Evolutionary conservation across 2,329 filamentous ascomycete genomes (phyloP).

Genomic region (Sarocladiaceae sp.): DNA sequence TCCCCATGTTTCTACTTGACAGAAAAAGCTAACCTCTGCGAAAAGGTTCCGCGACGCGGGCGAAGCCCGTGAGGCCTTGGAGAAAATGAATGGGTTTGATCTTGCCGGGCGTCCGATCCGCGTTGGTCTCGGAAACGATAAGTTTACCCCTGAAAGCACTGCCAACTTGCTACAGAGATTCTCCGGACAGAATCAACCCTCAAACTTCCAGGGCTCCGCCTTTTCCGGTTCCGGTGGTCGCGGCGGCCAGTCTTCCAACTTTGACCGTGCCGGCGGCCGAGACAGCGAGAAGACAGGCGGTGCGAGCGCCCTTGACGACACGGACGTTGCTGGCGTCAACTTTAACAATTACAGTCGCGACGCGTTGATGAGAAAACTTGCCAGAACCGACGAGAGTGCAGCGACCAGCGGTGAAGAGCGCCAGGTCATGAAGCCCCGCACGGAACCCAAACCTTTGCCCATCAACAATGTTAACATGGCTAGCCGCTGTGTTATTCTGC

Average conservation of each 20-base stretch:
- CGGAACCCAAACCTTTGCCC: slow-evolving; percentile 69
- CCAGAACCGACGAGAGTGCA: slow-evolving; percentile 80
- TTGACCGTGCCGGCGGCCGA: slow-evolving; percentile 83
- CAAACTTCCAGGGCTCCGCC: slow-evolving; percentile 73
- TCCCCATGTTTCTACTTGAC: not conserved
- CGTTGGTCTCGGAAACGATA: slow-evolving; percentile 99
- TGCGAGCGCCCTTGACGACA: slow-evolving; percentile 92
- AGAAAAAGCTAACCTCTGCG: slow-evolving; percentile 25
- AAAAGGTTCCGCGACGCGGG: slow-evolving; percentile 79
- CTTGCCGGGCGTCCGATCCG: slow-evolving; percentile 94
- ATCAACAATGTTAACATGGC: slow-evolving; percentile 79
- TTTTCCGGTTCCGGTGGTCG: slow-evolving; percentile 89
- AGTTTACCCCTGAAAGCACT: slow-evolving; percentile 97
- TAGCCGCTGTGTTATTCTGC: slow-evolving; percentile 86
- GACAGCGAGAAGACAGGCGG: slow-evolving; percentile 87
- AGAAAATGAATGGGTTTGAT: slow-evolving; percentile 99
- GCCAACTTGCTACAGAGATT: slow-evolving; percentile 80
- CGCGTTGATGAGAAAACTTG: slow-evolving; percentile 97
- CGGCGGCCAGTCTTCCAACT: slow-evolving; percentile 76
- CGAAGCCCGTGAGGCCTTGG: slow-evolving; percentile 87
- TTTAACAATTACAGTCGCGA: slow-evolving; percentile 99
- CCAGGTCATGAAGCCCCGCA: slow-evolving; percentile 70
- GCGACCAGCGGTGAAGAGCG: slow-evolving; percentile 60
- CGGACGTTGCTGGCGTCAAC: slow-evolving; percentile 95
- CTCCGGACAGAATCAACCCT: slow-evolving; percentile 52